Percentiles rank a stretch among this genome's conserved stretches.
These are phyloP conservation scores for Conticribra weissflogii DNA, from an alignment of 108 stramenopile species.

Conservation along the genomic window DNA sequence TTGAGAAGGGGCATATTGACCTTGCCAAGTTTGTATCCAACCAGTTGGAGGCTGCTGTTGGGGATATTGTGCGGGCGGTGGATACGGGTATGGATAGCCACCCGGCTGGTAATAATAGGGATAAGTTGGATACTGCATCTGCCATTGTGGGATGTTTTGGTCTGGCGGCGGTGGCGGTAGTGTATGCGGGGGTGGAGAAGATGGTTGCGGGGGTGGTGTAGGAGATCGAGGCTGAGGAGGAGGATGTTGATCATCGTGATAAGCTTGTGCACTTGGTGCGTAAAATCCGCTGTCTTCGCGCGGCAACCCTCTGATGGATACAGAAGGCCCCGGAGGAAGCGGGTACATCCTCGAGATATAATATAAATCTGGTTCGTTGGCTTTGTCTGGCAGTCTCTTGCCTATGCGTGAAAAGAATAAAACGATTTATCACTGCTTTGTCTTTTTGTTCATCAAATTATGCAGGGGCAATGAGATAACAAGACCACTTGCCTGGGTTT, in stretches of 20 bases:
- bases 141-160: background rate
- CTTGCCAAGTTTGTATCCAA: background rate
- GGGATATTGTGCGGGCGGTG: background rate
- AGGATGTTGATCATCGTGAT: background rate
- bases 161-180: background rate
- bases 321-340: background rate
- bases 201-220: background rate
- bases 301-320: background rate
- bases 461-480: constrained; percentile 22
- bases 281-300: too few species aligned
- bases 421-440: background rate
- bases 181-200: background rate
- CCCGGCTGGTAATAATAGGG: background rate
- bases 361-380: background rate
- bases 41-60: background rate
- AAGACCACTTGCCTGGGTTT: constrained; percentile 27
- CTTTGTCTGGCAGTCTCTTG: background rate
- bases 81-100: background rate
- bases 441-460: constrained; percentile 19
- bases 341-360: background rate
- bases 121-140: background rate
- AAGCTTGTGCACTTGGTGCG: background rate
- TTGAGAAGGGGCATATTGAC: background rate
- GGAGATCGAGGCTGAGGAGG: too few species aligned
- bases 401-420: too few species aligned